Evolutionary conservation across 129 eudicot genomes (phyloP), one percentile per base, ranked within the genome.

Genomic region (Flaveria brownii): DNA sequence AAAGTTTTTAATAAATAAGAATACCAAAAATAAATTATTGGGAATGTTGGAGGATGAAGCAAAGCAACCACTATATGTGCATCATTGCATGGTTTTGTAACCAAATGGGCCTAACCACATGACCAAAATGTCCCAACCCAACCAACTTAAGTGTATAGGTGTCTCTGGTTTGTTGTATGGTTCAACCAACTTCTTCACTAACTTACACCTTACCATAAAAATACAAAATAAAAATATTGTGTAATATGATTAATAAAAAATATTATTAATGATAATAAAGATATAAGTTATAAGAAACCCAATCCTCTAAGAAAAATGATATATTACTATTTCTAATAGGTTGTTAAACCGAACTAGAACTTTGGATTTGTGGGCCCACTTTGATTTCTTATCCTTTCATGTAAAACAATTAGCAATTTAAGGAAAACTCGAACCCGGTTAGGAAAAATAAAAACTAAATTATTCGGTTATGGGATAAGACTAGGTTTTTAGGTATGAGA

Each of bases 81-180:
- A 63, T 80, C 78, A 73, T 56, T 56, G 84, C 76, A 80, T 80
- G 71, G 74, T 59, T 74, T 57, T 74, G 76, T 57, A 66, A 80
- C 84, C 80, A 67, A 56, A 73, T 67, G 79, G 78, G 75, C 83
- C 83, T 73, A 65, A 67, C 80, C 25, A 59, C 83, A 73, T 65
- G 74, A 52, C 83, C 65, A 18, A 60, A 76, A 56, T 39, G 73
- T 46, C 59, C 68, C 67, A 61, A 66, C 70, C 67, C 60, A 80
- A 73, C 83, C 62, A 80, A 65, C 83, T 54, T 63, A 39, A 66
- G 49, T 73, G 75, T 70, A 28, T 30, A 73, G 47, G 75, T 65
- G 84, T 67, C 75, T 67, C 74, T 45, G 75, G 84, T 74, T 80
- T 42, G 80, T 67, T 80, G 75, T 74, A 68, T 55, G 75, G 76